These are phyloP conservation scores for Leptographium lundbergii DNA, from an alignment of 2,329 filamentous ascomycete genomes.

Conservation along the genomic window DNA sequence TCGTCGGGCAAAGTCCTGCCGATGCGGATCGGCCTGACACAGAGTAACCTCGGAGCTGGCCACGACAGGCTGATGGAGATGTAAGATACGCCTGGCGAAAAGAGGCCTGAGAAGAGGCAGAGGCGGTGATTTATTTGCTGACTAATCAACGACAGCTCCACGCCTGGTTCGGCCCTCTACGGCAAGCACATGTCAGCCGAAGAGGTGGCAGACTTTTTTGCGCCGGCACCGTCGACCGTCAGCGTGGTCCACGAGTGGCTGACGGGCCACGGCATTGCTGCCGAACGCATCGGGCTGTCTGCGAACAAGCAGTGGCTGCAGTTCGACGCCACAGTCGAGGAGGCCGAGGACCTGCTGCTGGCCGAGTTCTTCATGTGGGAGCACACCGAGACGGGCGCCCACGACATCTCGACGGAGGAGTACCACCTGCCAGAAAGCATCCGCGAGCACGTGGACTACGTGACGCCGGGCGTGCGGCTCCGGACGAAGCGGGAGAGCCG, in stretches of 20 bases:
- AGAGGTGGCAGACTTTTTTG: conserved; percentile 23
- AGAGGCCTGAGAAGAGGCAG: too few relatives aligned
- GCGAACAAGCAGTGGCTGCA: conserved; percentile 12
- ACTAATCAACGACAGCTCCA: conserved; percentile 3
- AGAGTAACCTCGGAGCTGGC: conserved; percentile 17
- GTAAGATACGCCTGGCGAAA: conserved; percentile 6
- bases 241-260: conserved; percentile 21
- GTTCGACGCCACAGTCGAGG: conserved; percentile 12
- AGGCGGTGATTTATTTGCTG: not conserved
- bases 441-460: conserved; percentile 37
- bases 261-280: conserved; percentile 15
- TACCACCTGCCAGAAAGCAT: conserved; percentile 32
- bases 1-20: conserved; percentile 8
- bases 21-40: conserved; percentile 9
- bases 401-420: conserved; percentile 6
- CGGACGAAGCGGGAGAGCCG: conserved; percentile 2
- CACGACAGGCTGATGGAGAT: conserved; percentile 18
- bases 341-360: conserved; percentile 9
- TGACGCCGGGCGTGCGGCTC: conserved; percentile 40
- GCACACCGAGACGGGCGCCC: not conserved
- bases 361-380: conserved; percentile 5
- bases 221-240: conserved; percentile 19
- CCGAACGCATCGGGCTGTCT: conserved; percentile 3
- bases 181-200: conserved; percentile 23
- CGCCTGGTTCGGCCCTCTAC: conserved; percentile 17